Percentiles rank a stretch among this genome's conserved stretches.
phyloP scores from a whole-genome alignment of 805 yeast genomes.

The Candida palmyrensis region DNA sequence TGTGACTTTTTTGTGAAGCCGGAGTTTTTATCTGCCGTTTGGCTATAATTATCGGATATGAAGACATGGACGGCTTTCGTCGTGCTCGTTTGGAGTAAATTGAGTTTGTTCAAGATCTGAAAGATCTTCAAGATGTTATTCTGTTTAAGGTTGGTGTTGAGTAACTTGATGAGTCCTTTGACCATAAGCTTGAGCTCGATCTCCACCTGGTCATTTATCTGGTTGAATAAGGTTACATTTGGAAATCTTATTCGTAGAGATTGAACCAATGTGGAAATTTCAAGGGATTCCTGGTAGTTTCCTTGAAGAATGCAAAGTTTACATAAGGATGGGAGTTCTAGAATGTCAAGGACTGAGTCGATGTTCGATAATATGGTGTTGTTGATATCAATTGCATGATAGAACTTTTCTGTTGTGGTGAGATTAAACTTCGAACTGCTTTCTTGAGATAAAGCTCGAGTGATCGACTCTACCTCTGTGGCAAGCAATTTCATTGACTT shows the following conservation, averaged over 20 bases:
- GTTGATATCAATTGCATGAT: conserved; percentile 16
- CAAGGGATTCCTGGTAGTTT: conserved; percentile 84
- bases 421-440: conserved; percentile 1
- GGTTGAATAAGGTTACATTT: conserved; percentile 44
- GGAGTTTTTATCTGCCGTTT: conserved; percentile 8
- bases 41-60: conserved; percentile 4
- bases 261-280: conserved; percentile 69
- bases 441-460: background rate
- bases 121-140: conserved; percentile 75
- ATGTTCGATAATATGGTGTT: conserved; percentile 51
- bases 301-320: conserved; percentile 82
- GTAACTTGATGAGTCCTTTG: conserved; percentile 58
- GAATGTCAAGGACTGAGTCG: conserved; percentile 67
- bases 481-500: conserved; percentile 15
- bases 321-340: conserved; percentile 80
- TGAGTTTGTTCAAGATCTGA: conserved; percentile 67
- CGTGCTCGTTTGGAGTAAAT: conserved; percentile 14
- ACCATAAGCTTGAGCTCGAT: conserved; percentile 61
- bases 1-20: conserved; percentile 4
- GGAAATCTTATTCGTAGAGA: conserved; percentile 70
- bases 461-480: background rate
- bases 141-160: conserved; percentile 73
- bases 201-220: conserved; percentile 48
- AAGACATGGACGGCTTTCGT: conserved; percentile 2
- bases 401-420: conserved; percentile 14